Base-by-base conservation (phyloP, 495 filamentous ascomycete genomes). In the Xylaria grammica region DNA sequence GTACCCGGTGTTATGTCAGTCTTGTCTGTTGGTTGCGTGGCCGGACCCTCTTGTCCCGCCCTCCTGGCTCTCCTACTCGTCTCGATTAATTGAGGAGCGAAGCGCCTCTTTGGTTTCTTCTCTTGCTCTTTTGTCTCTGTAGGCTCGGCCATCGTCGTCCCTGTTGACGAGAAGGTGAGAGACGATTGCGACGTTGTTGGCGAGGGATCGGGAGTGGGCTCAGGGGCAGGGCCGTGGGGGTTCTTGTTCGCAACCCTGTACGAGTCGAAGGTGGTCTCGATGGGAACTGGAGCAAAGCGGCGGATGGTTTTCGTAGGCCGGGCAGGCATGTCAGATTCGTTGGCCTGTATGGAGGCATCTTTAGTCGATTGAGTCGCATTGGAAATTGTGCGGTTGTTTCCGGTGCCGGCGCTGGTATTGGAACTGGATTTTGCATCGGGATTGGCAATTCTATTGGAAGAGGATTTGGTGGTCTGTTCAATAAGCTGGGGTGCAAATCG, bases 1-100 rank as follows among this genome's bases (percentile, higher is more conserved):
- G 81, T 83, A 62, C 84, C 83, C 19, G 84, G 84, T 1, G 84
- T 86, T 11, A 86, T 82, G 60, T 86, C 84, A 6, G 84, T 86
- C 75, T 79, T 84, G 74, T 87, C 85, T 44, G 79, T 78, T 11
- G 77, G 81, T 32, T 72, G 77, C 17, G 80, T 83, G 24, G 81
- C 81, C 17, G 78, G 81, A 13, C 77, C 81, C n/a, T 78, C 75
- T 52, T 85, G 83, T 19, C 83, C 78, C 30, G 78, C 78, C 64
- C 81, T 80, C 66, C 83, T 84, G 13, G 81, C 82, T 57, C 87
- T 80, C 19, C 85, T 82, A 9, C 84, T 82, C n/a, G 86, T 91
- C 72, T 91, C 89, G 50, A 90, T 84, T 5, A 89, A 82, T 67
- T 92, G 84, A 1, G 88, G 87, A 7, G 84, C 77, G 66, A 91